Conservation (phyloP, 2,329 filamentous ascomycete genomes). For the Monilinia laxa region DNA sequence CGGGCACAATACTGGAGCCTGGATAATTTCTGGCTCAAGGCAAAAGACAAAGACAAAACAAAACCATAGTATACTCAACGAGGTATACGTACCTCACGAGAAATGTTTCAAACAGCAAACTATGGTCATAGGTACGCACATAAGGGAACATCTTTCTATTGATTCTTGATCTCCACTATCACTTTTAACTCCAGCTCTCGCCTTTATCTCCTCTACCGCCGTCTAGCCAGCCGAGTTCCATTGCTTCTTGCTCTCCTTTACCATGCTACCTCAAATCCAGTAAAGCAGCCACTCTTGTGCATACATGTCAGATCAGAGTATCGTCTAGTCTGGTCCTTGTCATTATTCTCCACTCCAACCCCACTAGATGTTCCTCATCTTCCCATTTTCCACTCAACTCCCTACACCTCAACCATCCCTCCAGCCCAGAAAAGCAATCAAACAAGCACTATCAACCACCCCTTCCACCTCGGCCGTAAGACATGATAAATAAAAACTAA, state of each 20-base stretch:
- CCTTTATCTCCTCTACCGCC: neutral
- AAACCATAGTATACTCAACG: neutral
- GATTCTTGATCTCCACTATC: neutral
- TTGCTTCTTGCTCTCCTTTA: neutral
- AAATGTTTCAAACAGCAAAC: neutral
- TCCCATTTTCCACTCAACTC: neutral
- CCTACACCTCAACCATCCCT: neutral
- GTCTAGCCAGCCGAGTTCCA: neutral
- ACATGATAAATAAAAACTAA: conserved; percentile 15
- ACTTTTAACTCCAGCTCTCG: neutral
- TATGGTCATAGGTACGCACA: neutral
- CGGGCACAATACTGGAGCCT: too few species aligned
- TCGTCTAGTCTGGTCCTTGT: neutral
- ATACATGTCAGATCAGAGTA: conserved; percentile 3
- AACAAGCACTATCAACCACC: neutral
- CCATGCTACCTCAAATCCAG: conserved; percentile 9
- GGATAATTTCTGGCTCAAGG: too few species aligned
- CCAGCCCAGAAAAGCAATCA: neutral
- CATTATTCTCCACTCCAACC: conserved; percentile 13
- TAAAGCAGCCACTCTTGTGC: neutral
- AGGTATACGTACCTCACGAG: neutral
- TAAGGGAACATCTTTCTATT: conserved; percentile 1
- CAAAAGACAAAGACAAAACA: neutral
- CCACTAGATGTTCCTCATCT: neutral
- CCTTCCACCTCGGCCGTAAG: neutral